Percentiles rank a stretch among this genome's conserved stretches.
Evolutionary conservation across 1,139 yeast genomes (phyloP).

Genomic region (Taphrina communis): DNA sequence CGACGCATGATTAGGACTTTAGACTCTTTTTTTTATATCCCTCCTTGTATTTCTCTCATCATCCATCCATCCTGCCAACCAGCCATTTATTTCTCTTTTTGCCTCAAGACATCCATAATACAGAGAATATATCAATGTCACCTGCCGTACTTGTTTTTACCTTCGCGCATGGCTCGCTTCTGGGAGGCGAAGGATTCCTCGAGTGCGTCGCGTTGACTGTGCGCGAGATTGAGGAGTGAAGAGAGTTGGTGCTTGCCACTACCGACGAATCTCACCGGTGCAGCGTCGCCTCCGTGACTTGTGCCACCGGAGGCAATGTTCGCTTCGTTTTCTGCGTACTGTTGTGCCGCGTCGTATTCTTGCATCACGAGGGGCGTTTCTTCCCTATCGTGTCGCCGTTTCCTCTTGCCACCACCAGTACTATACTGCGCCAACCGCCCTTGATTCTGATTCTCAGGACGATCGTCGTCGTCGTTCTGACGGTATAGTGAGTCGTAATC

Average conservation of each 20-base stretch:
- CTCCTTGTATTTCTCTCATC: neutral
- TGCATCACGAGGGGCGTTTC: constrained; percentile 17
- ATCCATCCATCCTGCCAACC: too few relatives aligned
- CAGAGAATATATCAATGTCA: neutral
- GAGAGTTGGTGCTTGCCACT: constrained; percentile 42
- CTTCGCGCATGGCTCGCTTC: constrained; percentile 36
- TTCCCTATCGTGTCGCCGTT: neutral
- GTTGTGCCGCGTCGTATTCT: constrained; percentile 22
- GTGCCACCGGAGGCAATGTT: neutral
- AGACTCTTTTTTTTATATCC: neutral
- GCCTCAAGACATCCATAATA: neutral
- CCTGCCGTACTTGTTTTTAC: constrained; percentile 37
- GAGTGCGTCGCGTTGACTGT: constrained; percentile 41
- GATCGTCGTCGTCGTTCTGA: neutral
- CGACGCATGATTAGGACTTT: constrained; percentile 11
- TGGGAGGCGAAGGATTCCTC: constrained; percentile 40
- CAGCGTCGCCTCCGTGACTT: neutral
- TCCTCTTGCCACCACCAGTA: neutral
- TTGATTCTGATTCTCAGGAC: too few relatives aligned
- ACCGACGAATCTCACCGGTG: constrained; percentile 40
- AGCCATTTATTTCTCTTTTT: too few relatives aligned
- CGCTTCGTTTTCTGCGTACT: constrained; percentile 22
- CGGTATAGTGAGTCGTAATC: neutral
- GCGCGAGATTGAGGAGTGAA: constrained; percentile 37
- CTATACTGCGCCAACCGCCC: neutral